Conservation (phyloP, 371 early-diverging fungal genomes). For the Rhizopus sp. region DNA sequence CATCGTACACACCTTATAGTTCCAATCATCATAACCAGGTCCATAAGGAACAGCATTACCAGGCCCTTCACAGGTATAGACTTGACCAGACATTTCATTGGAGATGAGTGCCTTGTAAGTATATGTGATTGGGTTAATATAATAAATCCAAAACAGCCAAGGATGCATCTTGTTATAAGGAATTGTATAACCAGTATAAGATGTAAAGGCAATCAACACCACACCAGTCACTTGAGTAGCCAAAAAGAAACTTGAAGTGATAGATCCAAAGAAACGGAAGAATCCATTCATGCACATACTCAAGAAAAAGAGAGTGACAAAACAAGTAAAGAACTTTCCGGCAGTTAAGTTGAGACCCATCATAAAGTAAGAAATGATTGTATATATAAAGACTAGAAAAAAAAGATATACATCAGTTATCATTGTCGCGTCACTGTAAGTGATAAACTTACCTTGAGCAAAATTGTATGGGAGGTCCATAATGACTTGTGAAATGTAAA, state of each 20-base stretch:
- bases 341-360: constrained; percentile 53
- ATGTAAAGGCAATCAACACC: constrained; percentile 54
- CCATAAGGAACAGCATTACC: constrained; percentile 57
- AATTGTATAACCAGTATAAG: constrained; percentile 69
- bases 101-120: constrained; percentile 66
- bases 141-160: constrained; percentile 72
- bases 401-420: constrained; percentile 31
- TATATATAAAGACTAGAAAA: constrained; percentile 50
- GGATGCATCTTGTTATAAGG: constrained; percentile 64
- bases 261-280: constrained; percentile 39
- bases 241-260: constrained; percentile 54
- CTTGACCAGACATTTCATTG: constrained; percentile 71
- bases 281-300: constrained; percentile 59
- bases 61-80: constrained; percentile 48
- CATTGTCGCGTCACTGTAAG: constrained; percentile 12
- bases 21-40: constrained; percentile 48
- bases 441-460: constrained; percentile 15
- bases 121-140: constrained; percentile 73
- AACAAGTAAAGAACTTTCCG: constrained; percentile 56
- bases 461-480: constrained; percentile 41
- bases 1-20: constrained; percentile 65
- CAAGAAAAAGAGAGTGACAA: constrained; percentile 45
- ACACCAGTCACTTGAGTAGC: constrained; percentile 61
- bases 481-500: constrained; percentile 60
- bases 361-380: constrained; percentile 64